Evolutionary conservation across 2,329 filamentous ascomycete species (phyloP), one percentile per base, ranked within the genome.

Genomic region (Aspergillus novofumigatus): DNA sequence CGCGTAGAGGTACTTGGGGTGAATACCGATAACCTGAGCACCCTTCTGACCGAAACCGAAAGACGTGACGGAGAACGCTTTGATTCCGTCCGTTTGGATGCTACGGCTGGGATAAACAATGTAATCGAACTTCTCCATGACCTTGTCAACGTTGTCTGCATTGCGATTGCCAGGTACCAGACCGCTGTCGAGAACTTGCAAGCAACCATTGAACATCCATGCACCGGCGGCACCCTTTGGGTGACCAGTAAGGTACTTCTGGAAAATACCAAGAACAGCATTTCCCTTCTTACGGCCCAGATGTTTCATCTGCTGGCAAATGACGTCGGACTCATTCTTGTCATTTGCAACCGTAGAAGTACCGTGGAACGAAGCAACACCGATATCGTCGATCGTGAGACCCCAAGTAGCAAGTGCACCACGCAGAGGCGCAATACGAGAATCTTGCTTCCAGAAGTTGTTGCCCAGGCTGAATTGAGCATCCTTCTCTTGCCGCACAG

Each of bases 1-100:
- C 51, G 94, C 94, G 68, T 88, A 99, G 57, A 99, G 85, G 77
- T 97, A 99, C 78, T 90, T 93, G 71, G 95, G 91, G 75, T 99
- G 94, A 53, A 99, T 89, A 81, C 93, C 94, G 69, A 99, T 95
- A 47, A 90, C 93, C 77, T 99, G 95, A 26, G 94, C 91, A 72
- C 94, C 94, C 86, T 99, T 99, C 78, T 99, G 94, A 66, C 94
- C 94, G 81, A 99, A 99, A 77, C 94, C 94, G 75, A 99, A 99
- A 0, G 95, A 99, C 6, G 95, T 99, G 62, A 99, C 91, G 1
- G 92, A 96, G 84, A 99, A 97, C 14, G 94, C 95, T 80, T 97
- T 99, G 82, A 99, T 83, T 62, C 94, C 94, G 69, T 99, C 94
- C 7, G 94, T 99, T 81, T 99, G 94, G 67, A 99, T 92, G 75